phyloP scores from a whole-genome alignment of 805 yeast genomes.

The Teunomyces cretensis region DNA sequence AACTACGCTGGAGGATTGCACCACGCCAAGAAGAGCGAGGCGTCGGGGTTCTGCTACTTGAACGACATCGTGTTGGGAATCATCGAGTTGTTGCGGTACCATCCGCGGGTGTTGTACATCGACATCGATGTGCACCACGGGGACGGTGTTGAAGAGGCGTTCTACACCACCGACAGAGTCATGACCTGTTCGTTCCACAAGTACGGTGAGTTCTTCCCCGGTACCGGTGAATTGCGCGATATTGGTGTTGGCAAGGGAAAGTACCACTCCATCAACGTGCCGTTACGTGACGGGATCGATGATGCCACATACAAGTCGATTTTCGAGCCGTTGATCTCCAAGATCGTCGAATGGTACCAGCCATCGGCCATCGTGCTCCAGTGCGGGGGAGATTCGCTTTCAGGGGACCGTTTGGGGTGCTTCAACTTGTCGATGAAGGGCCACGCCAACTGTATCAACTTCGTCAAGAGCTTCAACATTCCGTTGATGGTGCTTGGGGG shows the following conservation, averaged over 20 bases:
- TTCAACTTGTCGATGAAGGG: constrained; percentile 92
- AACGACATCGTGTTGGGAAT: constrained; percentile 89
- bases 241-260: constrained; percentile 84
- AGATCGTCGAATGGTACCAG: constrained; percentile 80
- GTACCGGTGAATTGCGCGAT: constrained; percentile 85
- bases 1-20: constrained; percentile 94
- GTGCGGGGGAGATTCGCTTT: constrained; percentile 96
- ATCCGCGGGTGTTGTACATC: constrained; percentile 82
- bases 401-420: constrained; percentile 94
- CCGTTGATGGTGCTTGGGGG: constrained; percentile 96
- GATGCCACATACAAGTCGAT: constrained; percentile 83
- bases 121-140: constrained; percentile 94
- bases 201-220: constrained; percentile 92
- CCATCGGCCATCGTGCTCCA: constrained; percentile 97
- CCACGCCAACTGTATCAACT: constrained; percentile 94
- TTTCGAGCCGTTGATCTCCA: constrained; percentile 83
- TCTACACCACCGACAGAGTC: constrained; percentile 86
- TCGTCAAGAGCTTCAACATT: constrained; percentile 78
- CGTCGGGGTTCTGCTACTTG: constrained; percentile 87
- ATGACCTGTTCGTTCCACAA: constrained; percentile 91
- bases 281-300: constrained; percentile 89
- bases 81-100: constrained; percentile 72
- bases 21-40: constrained; percentile 88
- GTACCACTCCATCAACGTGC: constrained; percentile 81
- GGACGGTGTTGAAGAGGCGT: constrained; percentile 94